A percentile compares a stretch with the other conserved stretches of the same genome.
These are phyloP conservation scores for Seiridium cupressi DNA, from an alignment of 2,329 filamentous ascomycete species.

Conservation along the genomic window DNA sequence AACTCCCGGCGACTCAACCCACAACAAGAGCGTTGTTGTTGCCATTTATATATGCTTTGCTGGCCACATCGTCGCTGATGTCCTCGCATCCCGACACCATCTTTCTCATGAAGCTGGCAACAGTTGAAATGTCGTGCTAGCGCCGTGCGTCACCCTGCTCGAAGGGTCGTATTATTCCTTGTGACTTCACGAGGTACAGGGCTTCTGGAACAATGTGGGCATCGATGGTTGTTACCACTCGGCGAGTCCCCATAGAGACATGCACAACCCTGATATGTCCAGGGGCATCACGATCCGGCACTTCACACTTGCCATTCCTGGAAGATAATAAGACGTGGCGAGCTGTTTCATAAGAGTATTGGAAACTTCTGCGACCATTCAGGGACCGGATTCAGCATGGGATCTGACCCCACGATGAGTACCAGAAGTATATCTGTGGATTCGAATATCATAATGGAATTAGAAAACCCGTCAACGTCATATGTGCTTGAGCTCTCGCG, in stretches of 20 bases:
- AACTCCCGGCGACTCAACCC: not conserved
- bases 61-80: not conserved
- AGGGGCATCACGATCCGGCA: slow-evolving; percentile 1
- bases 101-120: slow-evolving; percentile 1
- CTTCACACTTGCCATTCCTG: slow-evolving; percentile 8
- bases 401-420: too few relatives aligned
- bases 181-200: too few relatives aligned
- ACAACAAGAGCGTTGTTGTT: not conserved
- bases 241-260: not conserved
- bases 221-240: not conserved
- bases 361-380: not conserved
- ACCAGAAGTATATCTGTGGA: too few relatives aligned
- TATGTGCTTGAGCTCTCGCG: too few relatives aligned
- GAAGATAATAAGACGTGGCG: not conserved
- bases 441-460: too few relatives aligned
- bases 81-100: not conserved
- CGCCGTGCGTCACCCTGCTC: not conserved
- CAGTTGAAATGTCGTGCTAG: slow-evolving; percentile 1
- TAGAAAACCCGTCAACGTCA: too few relatives aligned
- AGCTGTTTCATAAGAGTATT: not conserved
- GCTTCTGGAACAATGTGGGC: not conserved
- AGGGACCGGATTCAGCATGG: not conserved
- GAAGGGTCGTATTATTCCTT: not conserved
- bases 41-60: not conserved
- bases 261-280: not conserved